Percentiles rank a stretch among this genome's conserved stretches.
These are phyloP conservation scores for Gnomoniopsis smithogilvyi DNA, from an alignment of 2,329 filamentous ascomycete species.

Conservation along the genomic window DNA sequence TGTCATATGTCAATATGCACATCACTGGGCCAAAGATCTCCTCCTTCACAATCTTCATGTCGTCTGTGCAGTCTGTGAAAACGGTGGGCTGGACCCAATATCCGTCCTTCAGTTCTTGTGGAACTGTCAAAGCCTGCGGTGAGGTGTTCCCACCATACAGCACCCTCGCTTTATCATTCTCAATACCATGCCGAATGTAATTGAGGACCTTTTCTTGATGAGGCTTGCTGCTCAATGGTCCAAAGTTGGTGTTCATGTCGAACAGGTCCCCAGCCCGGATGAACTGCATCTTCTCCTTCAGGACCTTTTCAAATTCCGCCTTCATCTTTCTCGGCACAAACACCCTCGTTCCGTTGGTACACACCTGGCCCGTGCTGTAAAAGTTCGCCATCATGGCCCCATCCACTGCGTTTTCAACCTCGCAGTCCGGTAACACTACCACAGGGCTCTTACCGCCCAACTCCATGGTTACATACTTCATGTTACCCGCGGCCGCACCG, in stretches of 20 bases:
- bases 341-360: constrained; percentile 87
- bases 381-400: constrained; percentile 94
- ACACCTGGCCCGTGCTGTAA: constrained; percentile 87
- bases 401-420: constrained; percentile 77
- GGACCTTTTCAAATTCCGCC: constrained; percentile 61
- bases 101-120: constrained; percentile 53
- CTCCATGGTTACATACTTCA: constrained; percentile 94
- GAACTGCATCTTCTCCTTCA: constrained; percentile 67
- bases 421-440: constrained; percentile 75
- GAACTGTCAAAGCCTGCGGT: constrained; percentile 43
- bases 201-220: constrained; percentile 76
- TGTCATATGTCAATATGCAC: constrained; percentile 72
- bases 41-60: constrained; percentile 75
- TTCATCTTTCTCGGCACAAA: constrained; percentile 71
- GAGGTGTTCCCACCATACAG: constrained; percentile 68
- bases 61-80: constrained; percentile 81
- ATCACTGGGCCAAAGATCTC: constrained; percentile 91
- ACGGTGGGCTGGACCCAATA: constrained; percentile 83
- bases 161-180: constrained; percentile 69
- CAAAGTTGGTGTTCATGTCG: constrained; percentile 74
- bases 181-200: constrained; percentile 74
- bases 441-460: constrained; percentile 83
- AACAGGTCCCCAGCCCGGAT: constrained; percentile 72
- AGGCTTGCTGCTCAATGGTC: constrained; percentile 71
- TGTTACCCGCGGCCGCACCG: constrained; percentile 66